Evolutionary conservation across 1,139 yeast genomes (phyloP).

Genomic region (Wickerhamiella infanticola): DNA sequence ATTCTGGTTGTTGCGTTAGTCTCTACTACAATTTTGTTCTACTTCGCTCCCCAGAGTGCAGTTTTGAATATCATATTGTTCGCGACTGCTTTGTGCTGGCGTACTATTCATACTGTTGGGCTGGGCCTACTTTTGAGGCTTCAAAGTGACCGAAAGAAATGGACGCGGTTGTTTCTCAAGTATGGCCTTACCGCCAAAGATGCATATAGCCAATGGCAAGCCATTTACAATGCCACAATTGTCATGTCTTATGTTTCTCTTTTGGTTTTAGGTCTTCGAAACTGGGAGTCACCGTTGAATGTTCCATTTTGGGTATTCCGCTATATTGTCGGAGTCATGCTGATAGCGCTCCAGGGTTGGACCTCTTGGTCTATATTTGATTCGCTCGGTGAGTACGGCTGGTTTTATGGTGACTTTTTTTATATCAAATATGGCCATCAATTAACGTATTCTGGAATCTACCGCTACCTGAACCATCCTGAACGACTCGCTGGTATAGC

Average conservation of each 20-base stretch:
- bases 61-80: constrained; percentile 25
- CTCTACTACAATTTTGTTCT: constrained; percentile 32
- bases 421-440: constrained; percentile 36
- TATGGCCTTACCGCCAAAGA: constrained; percentile 53
- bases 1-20: constrained; percentile 38
- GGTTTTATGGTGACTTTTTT: constrained; percentile 85
- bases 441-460: constrained; percentile 69
- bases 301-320: constrained; percentile 35
- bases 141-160: constrained; percentile 48
- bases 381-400: constrained; percentile 71
- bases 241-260: constrained; percentile 31
- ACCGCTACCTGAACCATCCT: constrained; percentile 72
- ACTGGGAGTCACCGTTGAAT: constrained; percentile 23
- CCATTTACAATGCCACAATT: constrained; percentile 40
- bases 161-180: constrained; percentile 52
- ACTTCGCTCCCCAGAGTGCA: constrained; percentile 27
- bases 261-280: constrained; percentile 24
- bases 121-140: constrained; percentile 39
- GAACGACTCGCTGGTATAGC: constrained; percentile 71
- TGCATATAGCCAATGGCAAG: constrained; percentile 67
- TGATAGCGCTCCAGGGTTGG: constrained; percentile 53
- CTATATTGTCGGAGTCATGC: constrained; percentile 38
- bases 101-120: constrained; percentile 38
- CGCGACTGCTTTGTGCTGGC: constrained; percentile 33
- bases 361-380: constrained; percentile 56